Base-by-base conservation (phyloP, 495 filamentous ascomycete genomes). In the Talaromyces nanjingensis region DNA sequence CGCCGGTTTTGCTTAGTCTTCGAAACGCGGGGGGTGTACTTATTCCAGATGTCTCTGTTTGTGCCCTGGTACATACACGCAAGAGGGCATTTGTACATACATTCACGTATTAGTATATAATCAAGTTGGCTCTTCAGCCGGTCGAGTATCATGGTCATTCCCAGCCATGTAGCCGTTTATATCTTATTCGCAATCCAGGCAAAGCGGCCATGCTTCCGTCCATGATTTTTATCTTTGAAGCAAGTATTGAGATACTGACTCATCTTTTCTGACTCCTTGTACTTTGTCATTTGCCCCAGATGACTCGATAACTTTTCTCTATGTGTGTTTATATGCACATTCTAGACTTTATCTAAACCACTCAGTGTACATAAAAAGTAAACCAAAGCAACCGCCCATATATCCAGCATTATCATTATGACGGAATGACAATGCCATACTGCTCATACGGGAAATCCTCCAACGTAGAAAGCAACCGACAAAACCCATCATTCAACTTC, bases 401-500 rank as follows among this genome's bases (percentile, higher is more conserved):
- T 39, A 60, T 12, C 24, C 11, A 6, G 4, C 16, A 11, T 37
- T 37, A 45, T 31, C 68, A 55, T n/a, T 29, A 2, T 12, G 59
- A 63, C n/a, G 64, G 64, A 14, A 74, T 64, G 2, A 57, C 64
- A 67, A 92, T 90, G 6, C 90, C 89, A 72, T 88, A 96, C 65
- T 75, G 81, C 54, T 80, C 81, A 65, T 90, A 94, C 0, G 89
- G 88, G 69, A 94, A 96, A 20, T 83, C 76, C 37, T 87, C 86
- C 69, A 96, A 70, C 4, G 79, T 86, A 24, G 69, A 64, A 58
- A 87, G 68, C 64, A 90, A 76, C 65, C 85, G 83, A 3, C 81
- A 90, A 87, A 87, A 91, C 5, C 90, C 91, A 76, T 96, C 91
- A 57, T 82, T 84, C 14, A 89, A 67, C 70, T 85, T 80, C 0